phyloP scores from a whole-genome alignment of 345 rosid genomes.

The Brassica cretica region DNA sequence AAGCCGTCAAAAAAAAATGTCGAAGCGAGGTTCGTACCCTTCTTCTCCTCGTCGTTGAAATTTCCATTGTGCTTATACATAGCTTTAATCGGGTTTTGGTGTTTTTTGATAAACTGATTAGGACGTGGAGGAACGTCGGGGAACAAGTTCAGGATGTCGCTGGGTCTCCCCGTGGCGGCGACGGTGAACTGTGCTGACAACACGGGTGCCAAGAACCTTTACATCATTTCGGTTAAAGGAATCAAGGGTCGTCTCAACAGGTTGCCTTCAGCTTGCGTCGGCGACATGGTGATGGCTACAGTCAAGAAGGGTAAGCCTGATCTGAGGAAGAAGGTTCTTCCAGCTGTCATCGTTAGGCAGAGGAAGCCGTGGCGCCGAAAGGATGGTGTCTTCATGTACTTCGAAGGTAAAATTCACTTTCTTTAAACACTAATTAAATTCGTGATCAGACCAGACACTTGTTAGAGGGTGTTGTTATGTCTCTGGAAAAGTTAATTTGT shows the following conservation, averaged over 20 bases:
- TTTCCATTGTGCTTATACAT: neutral
- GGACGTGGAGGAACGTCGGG: slow-evolving; percentile 97
- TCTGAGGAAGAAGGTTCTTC: slow-evolving; percentile 92
- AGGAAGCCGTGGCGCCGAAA: slow-evolving; percentile 98
- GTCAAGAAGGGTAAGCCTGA: slow-evolving; percentile 97
- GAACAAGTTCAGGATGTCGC: slow-evolving; percentile 96
- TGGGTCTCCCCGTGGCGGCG: slow-evolving; percentile 98
- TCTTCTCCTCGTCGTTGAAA: neutral
- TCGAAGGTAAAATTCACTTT: slow-evolving; percentile 58
- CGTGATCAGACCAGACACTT: neutral
- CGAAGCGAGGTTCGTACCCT: neutral
- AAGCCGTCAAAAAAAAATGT: neutral
- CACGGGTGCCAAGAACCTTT: slow-evolving; percentile 94
- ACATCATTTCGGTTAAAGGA: slow-evolving; percentile 94
- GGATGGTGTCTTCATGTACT: slow-evolving; percentile 98
- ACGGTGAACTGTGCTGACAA: slow-evolving; percentile 98
- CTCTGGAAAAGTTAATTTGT: slow-evolving; percentile 46
- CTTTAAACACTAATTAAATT: neutral
- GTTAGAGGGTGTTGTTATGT: slow-evolving; percentile 30
- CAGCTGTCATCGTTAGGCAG: slow-evolving; percentile 93
- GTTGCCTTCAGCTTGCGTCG: slow-evolving; percentile 88
- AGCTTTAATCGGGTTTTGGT: neutral
- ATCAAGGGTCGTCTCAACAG: slow-evolving; percentile 92
- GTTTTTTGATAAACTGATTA: slow-evolving; percentile 1
- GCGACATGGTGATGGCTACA: slow-evolving; percentile 98